Evolutionary conservation across 2,329 filamentous ascomycete species (phyloP).

Genomic region (Alternaria sp.): DNA sequence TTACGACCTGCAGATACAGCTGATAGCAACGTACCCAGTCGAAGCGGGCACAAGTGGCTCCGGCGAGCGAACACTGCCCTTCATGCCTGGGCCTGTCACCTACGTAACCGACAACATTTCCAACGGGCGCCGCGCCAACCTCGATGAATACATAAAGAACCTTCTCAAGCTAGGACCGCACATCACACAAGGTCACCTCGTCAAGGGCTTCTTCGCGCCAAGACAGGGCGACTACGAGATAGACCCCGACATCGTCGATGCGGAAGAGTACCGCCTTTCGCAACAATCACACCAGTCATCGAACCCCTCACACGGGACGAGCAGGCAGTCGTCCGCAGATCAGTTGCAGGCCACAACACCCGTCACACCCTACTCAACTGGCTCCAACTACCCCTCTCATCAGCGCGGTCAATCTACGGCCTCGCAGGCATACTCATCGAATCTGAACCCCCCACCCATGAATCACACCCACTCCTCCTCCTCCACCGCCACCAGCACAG

Average conservation of each 20-base stretch:
- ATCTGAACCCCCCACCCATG: constrained; percentile 44
- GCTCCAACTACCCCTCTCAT: constrained; percentile 50
- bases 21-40: constrained; percentile 87
- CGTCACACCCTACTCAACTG: constrained; percentile 44
- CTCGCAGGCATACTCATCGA: constrained; percentile 38
- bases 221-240: constrained; percentile 93
- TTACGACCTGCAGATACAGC: constrained; percentile 96
- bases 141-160: constrained; percentile 96
- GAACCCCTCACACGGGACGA: constrained; percentile 44
- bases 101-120: constrained; percentile 98
- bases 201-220: constrained; percentile 89
- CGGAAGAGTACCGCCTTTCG: constrained; percentile 77
- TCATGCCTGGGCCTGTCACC: constrained; percentile 97
- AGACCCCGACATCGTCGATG: constrained; percentile 67
- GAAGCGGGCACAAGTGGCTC: constrained; percentile 85
- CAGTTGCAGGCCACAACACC: constrained; percentile 46
- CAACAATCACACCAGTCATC: constrained; percentile 55
- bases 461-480: constrained; percentile 47
- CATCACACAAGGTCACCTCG: constrained; percentile 82
- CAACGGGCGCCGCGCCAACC: constrained; percentile 86
- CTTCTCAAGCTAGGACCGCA: constrained; percentile 81
- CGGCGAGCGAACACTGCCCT: constrained; percentile 81
- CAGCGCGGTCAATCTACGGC: constrained; percentile 48
- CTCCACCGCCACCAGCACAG: constrained; percentile 41
- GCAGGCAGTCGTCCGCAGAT: constrained; percentile 48